These are phyloP conservation scores for Verticillium albo-atrum DNA, from an alignment of 2,329 filamentous ascomycete genomes.

Conservation along the genomic window DNA sequence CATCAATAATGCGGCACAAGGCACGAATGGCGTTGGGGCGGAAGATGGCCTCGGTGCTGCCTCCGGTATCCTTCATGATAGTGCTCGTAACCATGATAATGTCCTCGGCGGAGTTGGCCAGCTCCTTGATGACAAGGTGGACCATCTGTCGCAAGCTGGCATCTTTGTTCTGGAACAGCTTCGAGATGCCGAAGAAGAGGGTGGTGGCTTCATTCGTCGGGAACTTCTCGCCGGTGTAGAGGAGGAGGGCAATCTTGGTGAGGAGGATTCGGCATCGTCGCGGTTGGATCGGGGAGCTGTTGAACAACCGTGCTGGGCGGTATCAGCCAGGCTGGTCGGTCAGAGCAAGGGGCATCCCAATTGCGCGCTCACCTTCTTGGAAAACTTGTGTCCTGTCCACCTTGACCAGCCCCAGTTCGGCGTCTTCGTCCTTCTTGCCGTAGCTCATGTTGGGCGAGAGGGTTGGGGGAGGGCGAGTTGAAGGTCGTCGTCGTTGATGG, in stretches of 20 bases:
- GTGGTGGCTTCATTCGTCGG: constrained; percentile 95
- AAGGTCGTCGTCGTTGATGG: constrained; percentile 24
- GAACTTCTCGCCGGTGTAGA: constrained; percentile 97
- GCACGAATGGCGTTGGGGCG: constrained; percentile 94
- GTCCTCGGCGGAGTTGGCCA: constrained; percentile 92
- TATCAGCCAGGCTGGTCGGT: constrained; percentile 11
- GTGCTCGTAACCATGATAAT: constrained; percentile 99
- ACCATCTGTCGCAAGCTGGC: constrained; percentile 97
- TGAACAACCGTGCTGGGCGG: constrained; percentile 84
- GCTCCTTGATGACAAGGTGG: constrained; percentile 95
- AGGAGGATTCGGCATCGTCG: constrained; percentile 96
- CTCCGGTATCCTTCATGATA: constrained; percentile 99
- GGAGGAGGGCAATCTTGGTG: constrained; percentile 92
- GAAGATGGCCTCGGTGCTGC: constrained; percentile 90
- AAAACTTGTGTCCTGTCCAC: constrained; percentile 97
- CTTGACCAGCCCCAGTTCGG: constrained; percentile 88
- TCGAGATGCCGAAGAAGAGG: constrained; percentile 98
- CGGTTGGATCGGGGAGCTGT: constrained; percentile 93
- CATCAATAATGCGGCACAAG: constrained; percentile 93
- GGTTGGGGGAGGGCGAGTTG: constrained; percentile 22
- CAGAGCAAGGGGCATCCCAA: background rate
- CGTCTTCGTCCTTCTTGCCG: constrained; percentile 99
- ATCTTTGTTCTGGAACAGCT: constrained; percentile 99
- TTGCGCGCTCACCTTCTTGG: constrained; percentile 74
- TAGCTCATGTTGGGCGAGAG: constrained; percentile 73